Evolutionary conservation across 1,139 yeast genomes (phyloP).

Genomic region (Pichia sp.): DNA sequence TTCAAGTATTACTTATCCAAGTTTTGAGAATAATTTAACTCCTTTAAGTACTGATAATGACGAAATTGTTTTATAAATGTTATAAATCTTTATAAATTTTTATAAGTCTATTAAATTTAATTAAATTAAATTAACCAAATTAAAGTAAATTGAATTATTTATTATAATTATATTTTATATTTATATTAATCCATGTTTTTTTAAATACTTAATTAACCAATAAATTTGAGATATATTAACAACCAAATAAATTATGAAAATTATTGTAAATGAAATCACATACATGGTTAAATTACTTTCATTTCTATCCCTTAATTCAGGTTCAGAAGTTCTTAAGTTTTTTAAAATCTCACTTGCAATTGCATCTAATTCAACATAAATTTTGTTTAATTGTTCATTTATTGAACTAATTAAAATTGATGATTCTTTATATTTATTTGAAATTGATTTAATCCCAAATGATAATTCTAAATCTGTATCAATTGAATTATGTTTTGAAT

Average conservation of each 20-base stretch:
- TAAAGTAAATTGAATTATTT: too few relatives aligned
- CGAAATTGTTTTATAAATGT: constrained; percentile 6
- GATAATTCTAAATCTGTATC: constrained; percentile 19
- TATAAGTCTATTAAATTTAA: background rate
- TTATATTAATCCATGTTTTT: background rate
- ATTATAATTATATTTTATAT: too few relatives aligned
- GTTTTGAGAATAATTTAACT: background rate
- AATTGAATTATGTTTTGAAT: constrained; percentile 14
- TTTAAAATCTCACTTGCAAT: constrained; percentile 15
- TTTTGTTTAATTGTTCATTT: constrained; percentile 10
- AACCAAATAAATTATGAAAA: constrained; percentile 16
- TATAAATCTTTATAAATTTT: background rate
- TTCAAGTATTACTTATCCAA: too few relatives aligned
- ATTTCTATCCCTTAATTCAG: constrained; percentile 23
- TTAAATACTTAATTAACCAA: constrained; percentile 23
- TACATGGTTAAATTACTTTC: constrained; percentile 22
- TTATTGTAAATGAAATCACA: constrained; percentile 12
- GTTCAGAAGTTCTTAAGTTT: constrained; percentile 18
- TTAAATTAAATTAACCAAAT: too few relatives aligned
- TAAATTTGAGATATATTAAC: constrained; percentile 16
- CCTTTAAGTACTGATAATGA: constrained; percentile 20
- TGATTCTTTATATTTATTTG: constrained; percentile 19
- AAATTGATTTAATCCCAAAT: constrained; percentile 25
- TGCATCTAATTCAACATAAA: constrained; percentile 20
- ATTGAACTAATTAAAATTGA: constrained; percentile 13